Evolutionary conservation across 129 eudicot species (phyloP).

Genomic region (Chrysanthemum seticuspe): DNA sequence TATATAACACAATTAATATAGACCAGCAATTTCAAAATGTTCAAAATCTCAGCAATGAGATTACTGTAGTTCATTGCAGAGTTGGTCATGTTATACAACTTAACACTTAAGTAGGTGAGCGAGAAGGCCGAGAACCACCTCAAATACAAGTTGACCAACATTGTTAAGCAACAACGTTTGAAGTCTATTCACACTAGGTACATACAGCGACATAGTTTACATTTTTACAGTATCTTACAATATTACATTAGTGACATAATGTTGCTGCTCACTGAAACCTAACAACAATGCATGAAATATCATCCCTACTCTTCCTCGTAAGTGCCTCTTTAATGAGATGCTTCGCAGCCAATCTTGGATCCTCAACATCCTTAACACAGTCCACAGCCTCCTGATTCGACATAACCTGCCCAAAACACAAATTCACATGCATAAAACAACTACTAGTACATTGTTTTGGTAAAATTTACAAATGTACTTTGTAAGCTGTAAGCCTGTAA

Average conservation of each 20-base stretch:
- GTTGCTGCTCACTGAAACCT: slow-evolving; percentile 50
- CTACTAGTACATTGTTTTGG: neutral
- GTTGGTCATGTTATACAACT: too few species aligned
- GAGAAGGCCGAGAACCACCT: too few species aligned
- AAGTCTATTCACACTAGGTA: too few species aligned
- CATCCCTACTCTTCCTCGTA: slow-evolving; percentile 57
- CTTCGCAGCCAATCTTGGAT: slow-evolving; percentile 62
- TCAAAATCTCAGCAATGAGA: too few species aligned
- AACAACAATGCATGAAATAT: slow-evolving; percentile 65
- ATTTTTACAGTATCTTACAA: neutral
- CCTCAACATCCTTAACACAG: slow-evolving; percentile 53
- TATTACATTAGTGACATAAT: neutral
- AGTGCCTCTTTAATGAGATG: slow-evolving; percentile 61
- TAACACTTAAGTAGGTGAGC: too few species aligned
- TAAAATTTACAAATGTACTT: neutral
- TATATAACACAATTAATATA: too few species aligned
- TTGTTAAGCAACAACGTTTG: too few species aligned
- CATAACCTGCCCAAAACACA: slow-evolving; percentile 57
- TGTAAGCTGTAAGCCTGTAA: neutral
- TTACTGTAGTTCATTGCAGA: too few species aligned
- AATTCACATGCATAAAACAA: neutral
- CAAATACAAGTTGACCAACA: too few species aligned
- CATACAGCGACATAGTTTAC: too few species aligned
- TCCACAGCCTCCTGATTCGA: slow-evolving; percentile 85
- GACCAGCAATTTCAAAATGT: too few species aligned